Evolutionary conservation across 805 yeast species (phyloP), one percentile per base, ranked within the genome.

Genomic region (Starmerella vitae): DNA sequence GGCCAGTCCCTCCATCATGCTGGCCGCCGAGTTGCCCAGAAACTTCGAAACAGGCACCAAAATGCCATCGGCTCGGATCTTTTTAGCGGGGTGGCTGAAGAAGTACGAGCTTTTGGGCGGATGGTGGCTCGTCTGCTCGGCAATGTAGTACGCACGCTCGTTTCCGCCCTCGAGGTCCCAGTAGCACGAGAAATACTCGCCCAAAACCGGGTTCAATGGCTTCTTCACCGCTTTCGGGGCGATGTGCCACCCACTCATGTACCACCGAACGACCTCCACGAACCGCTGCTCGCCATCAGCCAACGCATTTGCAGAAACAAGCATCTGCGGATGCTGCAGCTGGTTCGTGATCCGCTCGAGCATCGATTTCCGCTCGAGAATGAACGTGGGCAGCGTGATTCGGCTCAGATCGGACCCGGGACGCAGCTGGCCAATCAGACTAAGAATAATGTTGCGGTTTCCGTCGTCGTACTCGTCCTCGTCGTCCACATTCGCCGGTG

Each of bases 181-280:
- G 57, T 79, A 86, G 54, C 94, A 78, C 17, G 83, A 72, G 59
- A 83, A 91, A 49, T 78, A 70, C 57, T 91, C 98, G 22, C 97
- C 96, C 20, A 91, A 57, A 5, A 91, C 84, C 1, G 98, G 98
- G 56, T 91, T 91, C 53, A 91, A 66, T 0, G 98, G 98, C 60
- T 91, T 91, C 58, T 91, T 91, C 13, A 91, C 98, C 3, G 97
- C 98, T 57, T 88, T 88, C 21, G 97, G 98, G 1, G 96, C 91
- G 57, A 91, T 91, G 56, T 91, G 96, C 97, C 97, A 91, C 34
- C 93, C 84, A 3, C 95, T 73, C 59, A 91, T 67, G 58, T 91
- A 91, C 94, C 95, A 88, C 53, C 75, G 74, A 18, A 80, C 76
- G 6, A 88, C 77, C 32, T 71, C 63, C 5, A 83, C 54, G 51